Evolutionary conservation across 371 early-diverging fungal species (phyloP), one percentile per base, ranked within the genome.

Genomic region (Lichtheimia hyalospora): DNA sequence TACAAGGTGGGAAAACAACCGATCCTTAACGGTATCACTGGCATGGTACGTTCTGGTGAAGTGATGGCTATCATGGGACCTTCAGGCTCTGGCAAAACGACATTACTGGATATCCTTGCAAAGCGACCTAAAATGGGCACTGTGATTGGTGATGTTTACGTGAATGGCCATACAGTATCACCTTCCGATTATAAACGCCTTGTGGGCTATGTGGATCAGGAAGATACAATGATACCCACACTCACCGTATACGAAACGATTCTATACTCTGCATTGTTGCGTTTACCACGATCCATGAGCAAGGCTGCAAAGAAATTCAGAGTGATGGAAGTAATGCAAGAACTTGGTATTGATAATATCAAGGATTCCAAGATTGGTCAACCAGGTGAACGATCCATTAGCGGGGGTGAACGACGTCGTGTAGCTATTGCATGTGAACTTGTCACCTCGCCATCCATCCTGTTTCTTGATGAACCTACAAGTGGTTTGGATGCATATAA

Each of bases 391-490:
- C 85, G 93, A 52, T 94, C 94, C 10, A 84, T 95, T 16, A 88
- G 89, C 21, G 97, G 90, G 46, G 96, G 96, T 54, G 95, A 89
- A 64, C 70, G 89, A 57, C 92, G 96, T 77, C 82, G 96, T 40
- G 88, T 91, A 6, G 84, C 90, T 39, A 92, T 95, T 57, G 96
- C 91, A 6, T 88, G 86, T 77, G 96, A 98, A 60, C 79, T 96
- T 3, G 86, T 97, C 2, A 88, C 93, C 1, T 90, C 94, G 25
- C 94, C 99, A 3, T 86, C 89, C 8, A 82, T 96, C 28, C 68
- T 98, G 54, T 94, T 97, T 64, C 68, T 97, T 68, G 99, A 99
- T 68, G 99, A 98, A 68, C 95, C 96, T 10, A 96, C 96, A 2
- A 90, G 90, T 57, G 96, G 98, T 50, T 76, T 92, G 41, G 98